phyloP scores from a whole-genome alignment of 192 early-diverging fungal species.

The Allomyces macrogynus region DNA sequence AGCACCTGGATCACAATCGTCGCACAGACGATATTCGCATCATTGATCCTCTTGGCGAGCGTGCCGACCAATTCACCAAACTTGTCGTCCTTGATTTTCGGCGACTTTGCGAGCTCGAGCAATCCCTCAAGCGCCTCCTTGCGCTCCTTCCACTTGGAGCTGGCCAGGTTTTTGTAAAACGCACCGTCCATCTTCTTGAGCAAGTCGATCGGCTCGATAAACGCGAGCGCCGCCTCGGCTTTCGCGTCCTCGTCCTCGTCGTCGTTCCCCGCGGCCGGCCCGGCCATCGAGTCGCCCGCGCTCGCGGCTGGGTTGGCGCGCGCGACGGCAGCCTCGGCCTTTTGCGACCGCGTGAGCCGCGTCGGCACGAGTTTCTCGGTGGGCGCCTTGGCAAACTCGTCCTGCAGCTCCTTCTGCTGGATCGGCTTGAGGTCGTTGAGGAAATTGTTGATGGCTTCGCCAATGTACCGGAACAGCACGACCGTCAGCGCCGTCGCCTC shows the following conservation, averaged over 20 bases:
- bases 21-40: constrained; percentile 75
- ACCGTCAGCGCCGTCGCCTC: constrained; percentile 61
- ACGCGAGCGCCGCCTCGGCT: constrained; percentile 44
- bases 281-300: background rate
- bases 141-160: constrained; percentile 91
- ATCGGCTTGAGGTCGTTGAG: constrained; percentile 82
- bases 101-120: constrained; percentile 40
- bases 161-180: constrained; percentile 41
- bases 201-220: constrained; percentile 85
- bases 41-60: constrained; percentile 65
- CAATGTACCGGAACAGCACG: constrained; percentile 87
- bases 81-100: constrained; percentile 50
- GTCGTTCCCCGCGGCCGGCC: constrained; percentile 12
- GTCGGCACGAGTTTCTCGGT: constrained; percentile 35
- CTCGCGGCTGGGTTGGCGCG: constrained; percentile 2
- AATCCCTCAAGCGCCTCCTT: constrained; percentile 74
- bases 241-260: constrained; percentile 29
- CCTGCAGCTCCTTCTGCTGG: constrained; percentile 75
- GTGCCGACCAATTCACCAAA: constrained; percentile 65
- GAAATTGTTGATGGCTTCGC: constrained; percentile 53
- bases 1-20: constrained; percentile 62
- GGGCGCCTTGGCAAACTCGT: constrained; percentile 54
- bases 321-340: constrained; percentile 29
- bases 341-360: constrained; percentile 63
- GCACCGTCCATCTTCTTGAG: constrained; percentile 60